Evolutionary conservation across 345 rosid genomes (phyloP).

Genomic region (Reutealis trisperma): DNA sequence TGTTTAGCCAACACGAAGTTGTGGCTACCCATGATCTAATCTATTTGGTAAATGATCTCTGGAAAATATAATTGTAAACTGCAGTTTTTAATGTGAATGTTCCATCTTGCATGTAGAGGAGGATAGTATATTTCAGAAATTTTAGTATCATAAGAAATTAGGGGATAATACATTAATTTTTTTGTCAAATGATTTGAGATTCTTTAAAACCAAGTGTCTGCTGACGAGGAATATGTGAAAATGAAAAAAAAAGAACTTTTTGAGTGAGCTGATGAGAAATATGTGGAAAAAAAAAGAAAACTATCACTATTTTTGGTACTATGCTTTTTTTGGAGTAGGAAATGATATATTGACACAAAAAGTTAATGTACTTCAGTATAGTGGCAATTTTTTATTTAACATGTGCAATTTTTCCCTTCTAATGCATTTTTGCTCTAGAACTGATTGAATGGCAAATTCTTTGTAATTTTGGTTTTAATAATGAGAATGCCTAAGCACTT

Average conservation of each 20-base stretch:
- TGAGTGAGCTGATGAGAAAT: neutral
- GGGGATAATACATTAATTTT: no score
- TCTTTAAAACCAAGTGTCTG: no score
- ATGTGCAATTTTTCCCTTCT: neutral
- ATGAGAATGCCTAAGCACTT: neutral
- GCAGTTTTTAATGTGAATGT: neutral
- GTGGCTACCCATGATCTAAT: neutral
- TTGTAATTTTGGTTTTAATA: neutral
- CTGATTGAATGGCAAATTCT: no score
- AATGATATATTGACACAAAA: neutral
- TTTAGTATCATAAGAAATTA: no score
- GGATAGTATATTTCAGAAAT: neutral
- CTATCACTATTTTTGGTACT: neutral
- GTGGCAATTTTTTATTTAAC: neutral
- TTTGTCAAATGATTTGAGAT: no score
- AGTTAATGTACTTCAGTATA: no score
- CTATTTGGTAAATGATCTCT: neutral
- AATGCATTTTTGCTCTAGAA: neutral
- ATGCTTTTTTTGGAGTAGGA: neutral
- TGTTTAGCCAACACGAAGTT: neutral
- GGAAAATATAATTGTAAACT: neutral
- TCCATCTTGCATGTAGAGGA: neutral
- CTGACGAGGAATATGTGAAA: neutral
- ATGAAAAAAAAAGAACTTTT: neutral
- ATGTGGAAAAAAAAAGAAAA: neutral